phyloP scores from a whole-genome alignment of 2,329 filamentous ascomycete genomes.

The Beauveria sp. region DNA sequence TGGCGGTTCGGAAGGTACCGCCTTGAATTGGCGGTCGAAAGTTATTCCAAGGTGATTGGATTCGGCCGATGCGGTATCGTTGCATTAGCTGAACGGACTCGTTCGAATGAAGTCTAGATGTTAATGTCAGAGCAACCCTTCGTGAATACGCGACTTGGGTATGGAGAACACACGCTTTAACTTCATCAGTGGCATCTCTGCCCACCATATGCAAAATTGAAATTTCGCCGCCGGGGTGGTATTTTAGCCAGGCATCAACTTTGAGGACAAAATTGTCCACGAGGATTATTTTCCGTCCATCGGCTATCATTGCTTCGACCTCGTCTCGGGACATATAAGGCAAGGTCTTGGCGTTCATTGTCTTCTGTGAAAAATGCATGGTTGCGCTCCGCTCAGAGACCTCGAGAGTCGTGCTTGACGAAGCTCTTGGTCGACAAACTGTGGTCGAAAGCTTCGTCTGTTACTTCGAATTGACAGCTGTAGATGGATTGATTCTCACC shows the following conservation, averaged over 20 bases:
- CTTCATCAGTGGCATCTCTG: constrained; percentile 88
- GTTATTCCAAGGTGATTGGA: constrained; percentile 78
- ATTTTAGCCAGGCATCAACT: constrained; percentile 79
- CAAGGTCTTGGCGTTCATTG: neutral
- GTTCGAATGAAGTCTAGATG: constrained; percentile 67
- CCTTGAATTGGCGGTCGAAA: constrained; percentile 90
- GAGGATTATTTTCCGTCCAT: constrained; percentile 73
- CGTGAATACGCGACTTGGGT: neutral
- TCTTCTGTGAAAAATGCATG: neutral
- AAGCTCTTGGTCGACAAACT: neutral
- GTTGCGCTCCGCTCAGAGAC: neutral
- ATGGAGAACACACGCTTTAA: constrained; percentile 62
- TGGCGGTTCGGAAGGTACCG: constrained; percentile 57
- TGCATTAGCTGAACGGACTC: constrained; percentile 72
- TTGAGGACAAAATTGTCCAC: constrained; percentile 75
- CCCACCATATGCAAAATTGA: constrained; percentile 91
- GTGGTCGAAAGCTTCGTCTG: neutral
- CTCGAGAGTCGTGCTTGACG: neutral
- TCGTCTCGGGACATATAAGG: constrained; percentile 8
- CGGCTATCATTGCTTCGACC: constrained; percentile 73
- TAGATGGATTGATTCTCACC: neutral
- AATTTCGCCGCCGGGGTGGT: constrained; percentile 87
- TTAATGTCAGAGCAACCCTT: constrained; percentile 12
- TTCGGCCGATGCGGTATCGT: constrained; percentile 73
- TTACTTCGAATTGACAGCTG: neutral